Evolutionary conservation across 2,329 filamentous ascomycete genomes (phyloP).

Genomic region (Fusarium coicis): DNA sequence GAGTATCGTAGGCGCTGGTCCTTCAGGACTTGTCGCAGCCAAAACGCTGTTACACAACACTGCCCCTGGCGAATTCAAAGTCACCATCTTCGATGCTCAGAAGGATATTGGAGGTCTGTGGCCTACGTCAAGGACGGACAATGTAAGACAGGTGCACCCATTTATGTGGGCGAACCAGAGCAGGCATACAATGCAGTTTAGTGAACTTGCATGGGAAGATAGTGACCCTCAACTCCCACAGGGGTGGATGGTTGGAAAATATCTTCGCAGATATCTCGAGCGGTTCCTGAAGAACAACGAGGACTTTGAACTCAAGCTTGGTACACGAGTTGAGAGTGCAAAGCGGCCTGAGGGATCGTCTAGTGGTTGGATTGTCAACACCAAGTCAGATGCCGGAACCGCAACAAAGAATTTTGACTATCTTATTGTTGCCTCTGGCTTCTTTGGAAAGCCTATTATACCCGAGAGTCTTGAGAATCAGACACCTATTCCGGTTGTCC

Average conservation of each 20-base stretch:
- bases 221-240: constrained; percentile 73
- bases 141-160: constrained; percentile 67
- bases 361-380: constrained; percentile 56
- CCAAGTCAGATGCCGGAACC: constrained; percentile 49
- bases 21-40: constrained; percentile 74
- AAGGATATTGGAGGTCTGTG: constrained; percentile 80
- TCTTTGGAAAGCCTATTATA: constrained; percentile 72
- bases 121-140: constrained; percentile 65
- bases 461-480: constrained; percentile 56
- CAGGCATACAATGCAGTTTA: constrained; percentile 78
- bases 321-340: constrained; percentile 57
- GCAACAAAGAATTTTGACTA: constrained; percentile 72
- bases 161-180: constrained; percentile 81
- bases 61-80: constrained; percentile 66
- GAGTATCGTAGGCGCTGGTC: constrained; percentile 67
- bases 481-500: constrained; percentile 63
- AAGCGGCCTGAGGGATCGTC: constrained; percentile 50
- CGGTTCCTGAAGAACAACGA: constrained; percentile 62
- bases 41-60: constrained; percentile 76
- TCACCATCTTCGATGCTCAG: constrained; percentile 77
- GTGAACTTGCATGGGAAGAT: constrained; percentile 76
- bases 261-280: constrained; percentile 72
- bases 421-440: constrained; percentile 78
- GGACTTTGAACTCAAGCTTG: constrained; percentile 59
- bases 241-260: constrained; percentile 80